These are phyloP conservation scores for Leucocoprinus sp. DNA, from an alignment of 768 basidiomycete genomes.

Conservation along the genomic window DNA sequence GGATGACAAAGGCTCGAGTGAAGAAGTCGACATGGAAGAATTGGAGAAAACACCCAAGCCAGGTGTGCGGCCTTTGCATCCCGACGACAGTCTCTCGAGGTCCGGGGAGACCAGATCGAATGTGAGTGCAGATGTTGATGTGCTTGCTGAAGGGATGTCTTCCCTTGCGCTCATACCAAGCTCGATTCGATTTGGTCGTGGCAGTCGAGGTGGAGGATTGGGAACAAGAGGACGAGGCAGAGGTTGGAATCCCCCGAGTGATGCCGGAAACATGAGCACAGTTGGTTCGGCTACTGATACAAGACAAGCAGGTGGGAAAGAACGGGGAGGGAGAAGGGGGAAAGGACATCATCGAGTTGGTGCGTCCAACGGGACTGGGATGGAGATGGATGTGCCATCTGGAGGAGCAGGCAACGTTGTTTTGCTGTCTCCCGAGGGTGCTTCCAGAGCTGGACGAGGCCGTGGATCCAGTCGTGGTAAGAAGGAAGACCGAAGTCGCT, in stretches of 20 bases:
- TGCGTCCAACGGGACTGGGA: background rate
- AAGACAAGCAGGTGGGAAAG: background rate
- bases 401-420: conserved; percentile 3
- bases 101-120: conserved; percentile 17
- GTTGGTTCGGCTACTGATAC: conserved; percentile 1
- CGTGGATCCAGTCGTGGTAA: conserved; percentile 8
- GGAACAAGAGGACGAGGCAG: conserved; percentile 11
- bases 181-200: conserved; percentile 67
- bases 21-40: conserved; percentile 17
- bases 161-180: conserved; percentile 55
- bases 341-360: conserved; percentile 3
- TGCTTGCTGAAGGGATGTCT: conserved; percentile 37
- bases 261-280: background rate
- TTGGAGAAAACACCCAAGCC: conserved; percentile 17
- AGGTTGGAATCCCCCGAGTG: no score
- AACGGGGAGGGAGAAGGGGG: conserved; percentile 7
- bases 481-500: conserved; percentile 2
- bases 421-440: conserved; percentile 7
- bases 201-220: conserved; percentile 27
- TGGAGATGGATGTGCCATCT: conserved; percentile 1
- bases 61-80: conserved; percentile 9
- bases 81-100: conserved; percentile 2
- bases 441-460: conserved; percentile 11
- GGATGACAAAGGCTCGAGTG: conserved; percentile 20
- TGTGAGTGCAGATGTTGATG: conserved; percentile 30